A percentile compares a stretch with the other conserved stretches of the same genome.
Evolutionary conservation across 192 early-diverging fungal species (phyloP).

Genomic region (Backusella australiensis): DNA sequence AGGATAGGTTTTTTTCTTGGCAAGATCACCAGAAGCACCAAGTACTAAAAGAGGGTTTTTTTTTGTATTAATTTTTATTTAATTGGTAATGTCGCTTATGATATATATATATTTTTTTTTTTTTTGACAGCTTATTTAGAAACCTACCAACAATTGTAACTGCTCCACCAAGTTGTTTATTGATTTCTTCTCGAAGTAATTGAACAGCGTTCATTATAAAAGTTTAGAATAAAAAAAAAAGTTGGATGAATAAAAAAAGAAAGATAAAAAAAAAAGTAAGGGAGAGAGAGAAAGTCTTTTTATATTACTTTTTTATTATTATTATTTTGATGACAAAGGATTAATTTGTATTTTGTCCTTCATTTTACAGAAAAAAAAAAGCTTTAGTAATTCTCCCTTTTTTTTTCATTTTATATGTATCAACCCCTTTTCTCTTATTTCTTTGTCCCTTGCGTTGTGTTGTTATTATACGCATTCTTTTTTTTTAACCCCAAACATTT

Average conservation of each 20-base stretch:
- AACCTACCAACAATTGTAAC: conserved; percentile 39
- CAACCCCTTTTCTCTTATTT: background rate
- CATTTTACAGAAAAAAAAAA: background rate
- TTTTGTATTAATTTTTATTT: background rate
- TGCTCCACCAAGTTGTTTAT: conserved; percentile 24
- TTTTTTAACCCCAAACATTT: too few species aligned
- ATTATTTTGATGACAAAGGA: background rate
- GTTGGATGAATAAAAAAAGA: background rate
- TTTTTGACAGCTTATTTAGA: background rate
- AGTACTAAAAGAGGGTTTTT: conserved; percentile 50
- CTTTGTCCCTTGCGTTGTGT: background rate
- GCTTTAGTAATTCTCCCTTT: background rate
- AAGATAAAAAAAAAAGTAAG: background rate
- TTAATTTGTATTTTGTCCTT: background rate
- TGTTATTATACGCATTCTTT: too few species aligned
- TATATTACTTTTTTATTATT: background rate
- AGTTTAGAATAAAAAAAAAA: conserved; percentile 7
- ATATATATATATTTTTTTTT: background rate
- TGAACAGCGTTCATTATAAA: conserved; percentile 16
- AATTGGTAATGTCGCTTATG: background rate
- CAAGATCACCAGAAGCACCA: conserved; percentile 92
- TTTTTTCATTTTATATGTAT: background rate
- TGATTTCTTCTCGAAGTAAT: conserved; percentile 29
- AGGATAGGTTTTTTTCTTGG: conserved; percentile 98
- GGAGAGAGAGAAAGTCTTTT: background rate